Conservation (phyloP, 768 basidiomycete genomes). For the Suillus spraguei region DNA sequence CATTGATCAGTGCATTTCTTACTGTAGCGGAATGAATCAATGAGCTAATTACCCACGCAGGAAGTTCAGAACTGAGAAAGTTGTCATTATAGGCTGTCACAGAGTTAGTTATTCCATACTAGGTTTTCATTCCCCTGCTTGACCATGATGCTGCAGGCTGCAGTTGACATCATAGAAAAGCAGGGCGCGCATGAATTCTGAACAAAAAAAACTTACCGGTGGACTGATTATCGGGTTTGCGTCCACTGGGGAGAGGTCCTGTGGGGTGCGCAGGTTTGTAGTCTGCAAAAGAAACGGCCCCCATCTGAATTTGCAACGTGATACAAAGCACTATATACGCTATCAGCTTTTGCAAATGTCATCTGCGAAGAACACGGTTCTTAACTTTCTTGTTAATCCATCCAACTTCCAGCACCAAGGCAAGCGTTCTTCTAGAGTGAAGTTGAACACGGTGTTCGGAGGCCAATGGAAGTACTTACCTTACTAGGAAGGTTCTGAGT, state of each 20-base stretch:
- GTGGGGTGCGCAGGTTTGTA: neutral
- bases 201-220: neutral
- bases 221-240: neutral
- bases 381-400: neutral
- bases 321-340: neutral
- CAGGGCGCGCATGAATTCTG: neutral
- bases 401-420: neutral
- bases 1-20: neutral
- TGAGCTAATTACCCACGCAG: neutral
- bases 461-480: too few species aligned
- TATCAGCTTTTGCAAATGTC: neutral
- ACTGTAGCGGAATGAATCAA: too few species aligned
- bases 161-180: neutral
- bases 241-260: neutral
- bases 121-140: neutral
- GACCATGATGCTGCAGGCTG: neutral
- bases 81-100: neutral
- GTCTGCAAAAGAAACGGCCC: neutral
- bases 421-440: neutral
- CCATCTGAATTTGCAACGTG: neutral
- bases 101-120: neutral
- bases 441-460: too few species aligned
- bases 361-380: neutral
- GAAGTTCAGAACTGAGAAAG: neutral
- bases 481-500: too few species aligned